phyloP scores from a whole-genome alignment of 805 yeast species.

The Hanseniaspora vineae region DNA sequence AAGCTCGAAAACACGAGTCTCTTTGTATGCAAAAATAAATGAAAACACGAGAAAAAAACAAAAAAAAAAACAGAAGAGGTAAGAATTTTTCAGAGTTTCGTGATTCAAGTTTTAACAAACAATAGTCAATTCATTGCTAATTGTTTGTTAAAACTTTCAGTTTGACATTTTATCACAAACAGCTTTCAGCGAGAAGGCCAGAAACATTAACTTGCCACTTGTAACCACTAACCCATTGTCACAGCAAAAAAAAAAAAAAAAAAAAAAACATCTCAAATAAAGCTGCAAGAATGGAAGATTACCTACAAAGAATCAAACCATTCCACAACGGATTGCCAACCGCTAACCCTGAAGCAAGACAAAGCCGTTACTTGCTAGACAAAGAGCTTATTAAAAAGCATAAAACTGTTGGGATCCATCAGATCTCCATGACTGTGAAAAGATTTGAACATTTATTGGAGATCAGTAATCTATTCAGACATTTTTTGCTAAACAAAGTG shows the following conservation, averaged over 20 bases:
- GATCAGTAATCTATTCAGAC: conserved; percentile 51
- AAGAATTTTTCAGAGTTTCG: too few relatives aligned
- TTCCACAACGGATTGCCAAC: conserved; percentile 15
- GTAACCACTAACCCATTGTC: not conserved
- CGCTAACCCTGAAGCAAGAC: conserved; percentile 12
- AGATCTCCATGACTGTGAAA: conserved; percentile 34
- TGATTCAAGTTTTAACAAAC: too few relatives aligned
- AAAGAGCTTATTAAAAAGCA: conserved; percentile 17
- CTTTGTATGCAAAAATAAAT: too few relatives aligned
- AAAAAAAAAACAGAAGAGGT: too few relatives aligned
- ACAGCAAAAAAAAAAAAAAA: not conserved
- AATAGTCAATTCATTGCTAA: too few relatives aligned
- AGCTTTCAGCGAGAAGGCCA: too few relatives aligned
- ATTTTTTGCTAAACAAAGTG: conserved; percentile 55
- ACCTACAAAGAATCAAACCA: conserved; percentile 14
- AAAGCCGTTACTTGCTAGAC: conserved; percentile 16
- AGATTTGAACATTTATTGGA: conserved; percentile 57
- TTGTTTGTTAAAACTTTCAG: too few relatives aligned
- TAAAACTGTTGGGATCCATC: conserved; percentile 34
- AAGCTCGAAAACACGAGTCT: too few relatives aligned
- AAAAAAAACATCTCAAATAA: conserved; percentile 1
- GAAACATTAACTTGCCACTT: too few relatives aligned
- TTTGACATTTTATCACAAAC: too few relatives aligned
- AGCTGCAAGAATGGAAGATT: conserved; percentile 8
- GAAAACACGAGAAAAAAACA: too few relatives aligned